Conservation (phyloP, 352 stramenopile species). For the Thraustotheca clavata region DNA sequence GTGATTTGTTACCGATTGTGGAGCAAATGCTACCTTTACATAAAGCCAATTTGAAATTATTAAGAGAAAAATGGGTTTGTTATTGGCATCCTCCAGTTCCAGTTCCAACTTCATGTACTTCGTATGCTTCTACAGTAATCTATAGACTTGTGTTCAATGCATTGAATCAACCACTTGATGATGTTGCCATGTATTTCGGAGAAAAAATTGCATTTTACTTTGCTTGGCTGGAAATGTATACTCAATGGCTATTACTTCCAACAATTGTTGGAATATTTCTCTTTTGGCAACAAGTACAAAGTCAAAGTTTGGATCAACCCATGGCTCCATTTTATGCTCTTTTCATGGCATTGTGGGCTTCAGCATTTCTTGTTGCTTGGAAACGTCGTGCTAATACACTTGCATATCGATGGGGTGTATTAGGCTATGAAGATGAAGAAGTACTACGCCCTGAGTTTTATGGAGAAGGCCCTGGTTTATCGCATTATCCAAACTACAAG, state of each 20-base stretch:
- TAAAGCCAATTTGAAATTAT: slow-evolving; percentile 56
- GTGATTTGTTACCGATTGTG: slow-evolving; percentile 27
- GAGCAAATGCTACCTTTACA: slow-evolving; percentile 84
- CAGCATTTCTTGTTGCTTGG: slow-evolving; percentile 84
- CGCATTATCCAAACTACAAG: slow-evolving; percentile 62
- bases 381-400: slow-evolving; percentile 59
- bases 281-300: slow-evolving; percentile 56
- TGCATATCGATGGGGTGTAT: slow-evolving; percentile 84
- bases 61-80: slow-evolving; percentile 69
- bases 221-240: slow-evolving; percentile 89
- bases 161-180: slow-evolving; percentile 72
- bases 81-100: slow-evolving; percentile 42
- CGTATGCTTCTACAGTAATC: background rate
- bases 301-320: slow-evolving; percentile 64
- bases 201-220: slow-evolving; percentile 90
- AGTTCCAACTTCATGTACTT: background rate
- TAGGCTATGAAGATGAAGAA: slow-evolving; percentile 85
- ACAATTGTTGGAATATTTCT: slow-evolving; percentile 60
- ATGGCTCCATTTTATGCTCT: slow-evolving; percentile 71
- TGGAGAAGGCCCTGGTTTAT: slow-evolving; percentile 33
- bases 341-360: slow-evolving; percentile 87
- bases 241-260: slow-evolving; percentile 77
- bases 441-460: slow-evolving; percentile 76
- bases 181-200: slow-evolving; percentile 86
- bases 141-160: slow-evolving; percentile 27